Evolutionary conservation across 257 asterid species (phyloP).

Genomic region (Scutellaria barbata): DNA sequence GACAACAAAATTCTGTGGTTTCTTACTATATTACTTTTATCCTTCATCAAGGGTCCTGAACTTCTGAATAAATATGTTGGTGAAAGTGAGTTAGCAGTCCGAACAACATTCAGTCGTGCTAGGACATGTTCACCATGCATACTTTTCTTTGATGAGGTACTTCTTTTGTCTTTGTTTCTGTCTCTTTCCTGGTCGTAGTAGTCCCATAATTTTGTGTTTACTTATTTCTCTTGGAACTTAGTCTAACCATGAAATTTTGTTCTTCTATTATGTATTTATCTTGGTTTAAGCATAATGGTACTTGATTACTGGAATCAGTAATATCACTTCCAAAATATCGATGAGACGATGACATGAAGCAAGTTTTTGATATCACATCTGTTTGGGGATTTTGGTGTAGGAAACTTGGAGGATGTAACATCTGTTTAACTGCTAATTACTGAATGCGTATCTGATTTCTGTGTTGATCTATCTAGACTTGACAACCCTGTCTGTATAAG

Average conservation of each 20-base stretch:
- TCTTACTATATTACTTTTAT: slow-evolving; percentile 25
- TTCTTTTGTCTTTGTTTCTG: slow-evolving; percentile 12
- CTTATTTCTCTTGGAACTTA: no score
- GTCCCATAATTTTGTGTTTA: slow-evolving; percentile 14
- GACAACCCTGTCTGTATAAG: neutral
- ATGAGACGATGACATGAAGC: no score
- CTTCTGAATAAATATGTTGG: slow-evolving; percentile 90
- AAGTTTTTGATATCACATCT: neutral
- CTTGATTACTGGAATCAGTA: neutral
- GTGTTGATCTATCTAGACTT: slow-evolving; percentile 48
- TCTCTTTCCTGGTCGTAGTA: neutral
- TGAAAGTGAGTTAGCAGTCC: slow-evolving; percentile 86
- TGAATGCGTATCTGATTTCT: slow-evolving; percentile 38
- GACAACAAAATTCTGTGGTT: neutral
- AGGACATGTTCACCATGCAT: slow-evolving; percentile 95
- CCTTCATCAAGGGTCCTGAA: slow-evolving; percentile 78
- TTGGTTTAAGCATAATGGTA: neutral
- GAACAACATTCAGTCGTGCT: slow-evolving; percentile 87
- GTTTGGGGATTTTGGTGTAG: slow-evolving; percentile 42
- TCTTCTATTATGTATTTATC: neutral
- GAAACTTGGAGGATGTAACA: slow-evolving; percentile 39
- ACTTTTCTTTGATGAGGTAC: slow-evolving; percentile 92
- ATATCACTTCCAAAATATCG: neutral
- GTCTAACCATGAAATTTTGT: neutral
- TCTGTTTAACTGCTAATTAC: no score